Evolutionary conservation across 192 early-diverging fungal genomes (phyloP).

Genomic region (Jimgerdemannia lactiflua): DNA sequence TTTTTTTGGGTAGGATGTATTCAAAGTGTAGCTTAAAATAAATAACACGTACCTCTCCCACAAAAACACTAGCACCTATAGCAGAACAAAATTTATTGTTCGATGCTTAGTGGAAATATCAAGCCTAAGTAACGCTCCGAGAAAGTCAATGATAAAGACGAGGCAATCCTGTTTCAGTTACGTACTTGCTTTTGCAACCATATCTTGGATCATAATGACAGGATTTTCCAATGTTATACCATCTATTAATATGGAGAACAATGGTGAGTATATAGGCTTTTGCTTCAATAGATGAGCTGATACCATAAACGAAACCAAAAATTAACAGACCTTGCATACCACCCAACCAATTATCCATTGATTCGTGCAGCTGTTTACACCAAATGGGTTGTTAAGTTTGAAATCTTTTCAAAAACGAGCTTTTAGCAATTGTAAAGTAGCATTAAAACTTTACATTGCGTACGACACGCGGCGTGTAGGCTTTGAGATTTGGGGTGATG

Average conservation of each 20-base stretch:
- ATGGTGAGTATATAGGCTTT: not conserved
- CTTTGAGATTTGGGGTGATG: conserved; percentile 24
- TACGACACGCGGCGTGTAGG: conserved; percentile 19
- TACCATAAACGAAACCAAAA: not conserved
- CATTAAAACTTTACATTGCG: conserved; percentile 6
- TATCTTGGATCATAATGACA: not conserved
- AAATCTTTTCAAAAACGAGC: not conserved
- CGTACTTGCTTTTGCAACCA: not conserved
- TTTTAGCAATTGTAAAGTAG: not conserved
- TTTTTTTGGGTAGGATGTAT: too few relatives aligned
- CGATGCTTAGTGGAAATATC: not conserved
- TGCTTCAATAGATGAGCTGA: not conserved
- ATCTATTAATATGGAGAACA: not conserved
- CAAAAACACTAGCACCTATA: conserved; percentile 5
- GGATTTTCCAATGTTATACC: not conserved
- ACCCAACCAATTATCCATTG: not conserved
- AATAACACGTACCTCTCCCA: not conserved
- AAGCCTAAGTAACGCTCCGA: not conserved
- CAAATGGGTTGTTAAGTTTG: not conserved
- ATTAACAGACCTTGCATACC: not conserved
- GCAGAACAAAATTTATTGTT: not conserved
- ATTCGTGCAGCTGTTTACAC: not conserved
- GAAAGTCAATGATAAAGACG: not conserved
- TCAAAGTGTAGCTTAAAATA: not conserved
- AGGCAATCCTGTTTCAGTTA: not conserved